Percentiles rank a stretch among this genome's conserved stretches.
Evolutionary conservation across 2,329 filamentous ascomycete species (phyloP).

Genomic region (Xylaria sp.): DNA sequence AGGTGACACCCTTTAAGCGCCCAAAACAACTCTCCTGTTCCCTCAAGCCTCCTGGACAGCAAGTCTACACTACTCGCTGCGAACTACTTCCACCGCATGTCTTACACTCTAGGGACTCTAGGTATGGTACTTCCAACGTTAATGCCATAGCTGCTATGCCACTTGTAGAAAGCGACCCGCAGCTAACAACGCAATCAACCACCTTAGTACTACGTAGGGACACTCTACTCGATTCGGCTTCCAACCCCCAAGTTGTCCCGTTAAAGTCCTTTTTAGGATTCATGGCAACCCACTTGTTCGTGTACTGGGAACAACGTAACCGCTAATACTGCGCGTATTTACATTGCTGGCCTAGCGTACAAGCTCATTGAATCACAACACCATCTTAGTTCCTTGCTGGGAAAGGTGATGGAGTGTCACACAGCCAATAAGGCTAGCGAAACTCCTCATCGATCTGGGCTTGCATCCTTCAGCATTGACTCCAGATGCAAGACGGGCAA

Average conservation of each 20-base stretch:
- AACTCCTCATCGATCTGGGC: neutral
- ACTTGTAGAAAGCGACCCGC: conserved; percentile 1
- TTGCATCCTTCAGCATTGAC: neutral
- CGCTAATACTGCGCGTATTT: neutral
- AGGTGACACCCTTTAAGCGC: neutral
- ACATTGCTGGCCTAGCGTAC: neutral
- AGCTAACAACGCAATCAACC: neutral
- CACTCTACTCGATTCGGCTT: neutral
- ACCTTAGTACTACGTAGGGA: neutral
- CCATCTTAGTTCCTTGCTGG: conserved; percentile 3
- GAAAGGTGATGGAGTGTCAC: conserved; percentile 17
- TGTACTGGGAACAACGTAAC: neutral
- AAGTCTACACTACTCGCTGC: neutral
- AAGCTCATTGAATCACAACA: neutral
- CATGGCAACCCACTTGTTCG: neutral
- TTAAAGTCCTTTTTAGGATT: neutral
- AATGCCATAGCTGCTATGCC: neutral
- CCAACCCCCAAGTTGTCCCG: neutral
- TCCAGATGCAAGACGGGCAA: neutral
- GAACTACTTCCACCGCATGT: neutral
- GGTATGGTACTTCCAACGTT: neutral
- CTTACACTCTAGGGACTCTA: neutral
- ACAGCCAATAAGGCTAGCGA: conserved; percentile 8
- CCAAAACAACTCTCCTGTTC: neutral
- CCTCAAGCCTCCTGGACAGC: neutral